These are phyloP conservation scores for Chrysophaeum taylorii DNA, from an alignment of 352 stramenopile species.

Conservation along the genomic window DNA sequence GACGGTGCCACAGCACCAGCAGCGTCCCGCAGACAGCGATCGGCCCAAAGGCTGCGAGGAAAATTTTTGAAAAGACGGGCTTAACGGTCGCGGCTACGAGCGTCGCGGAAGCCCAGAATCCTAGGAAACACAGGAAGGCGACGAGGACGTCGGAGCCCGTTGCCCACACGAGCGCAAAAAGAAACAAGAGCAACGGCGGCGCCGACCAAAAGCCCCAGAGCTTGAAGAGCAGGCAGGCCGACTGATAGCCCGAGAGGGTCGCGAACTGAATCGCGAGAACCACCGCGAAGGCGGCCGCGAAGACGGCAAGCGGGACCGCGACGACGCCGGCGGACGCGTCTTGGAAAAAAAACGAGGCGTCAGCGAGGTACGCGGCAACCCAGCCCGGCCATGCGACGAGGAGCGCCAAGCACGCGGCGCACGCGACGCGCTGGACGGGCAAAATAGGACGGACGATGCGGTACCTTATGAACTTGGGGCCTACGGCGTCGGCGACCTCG, in stretches of 20 bases:
- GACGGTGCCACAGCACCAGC: background rate
- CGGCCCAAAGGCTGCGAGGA: background rate
- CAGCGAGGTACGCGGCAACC: background rate
- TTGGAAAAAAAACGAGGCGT: background rate
- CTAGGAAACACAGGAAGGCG: background rate
- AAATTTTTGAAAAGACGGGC: background rate
- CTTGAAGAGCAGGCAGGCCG: background rate
- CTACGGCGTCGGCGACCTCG: conserved; percentile 9
- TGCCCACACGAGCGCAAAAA: background rate
- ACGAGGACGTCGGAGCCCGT: background rate
- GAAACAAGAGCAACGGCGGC: background rate
- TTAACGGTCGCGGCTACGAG: background rate
- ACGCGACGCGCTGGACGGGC: background rate
- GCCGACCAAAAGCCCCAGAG: background rate
- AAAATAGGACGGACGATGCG: background rate
- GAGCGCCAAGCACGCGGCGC: background rate
- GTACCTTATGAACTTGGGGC: background rate
- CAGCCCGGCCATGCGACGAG: background rate
- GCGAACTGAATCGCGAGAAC: background rate
- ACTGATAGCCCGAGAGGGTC: background rate
- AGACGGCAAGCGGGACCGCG: background rate
- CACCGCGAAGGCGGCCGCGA: background rate
- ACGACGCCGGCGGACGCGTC: background rate
- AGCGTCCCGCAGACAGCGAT: background rate
- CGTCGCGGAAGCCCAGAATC: background rate